Evolutionary conservation across 164 flowering plant genomes (phyloP), one percentile per base, ranked within the genome.

Genomic region (Chloranthus sessilifolius): DNA sequence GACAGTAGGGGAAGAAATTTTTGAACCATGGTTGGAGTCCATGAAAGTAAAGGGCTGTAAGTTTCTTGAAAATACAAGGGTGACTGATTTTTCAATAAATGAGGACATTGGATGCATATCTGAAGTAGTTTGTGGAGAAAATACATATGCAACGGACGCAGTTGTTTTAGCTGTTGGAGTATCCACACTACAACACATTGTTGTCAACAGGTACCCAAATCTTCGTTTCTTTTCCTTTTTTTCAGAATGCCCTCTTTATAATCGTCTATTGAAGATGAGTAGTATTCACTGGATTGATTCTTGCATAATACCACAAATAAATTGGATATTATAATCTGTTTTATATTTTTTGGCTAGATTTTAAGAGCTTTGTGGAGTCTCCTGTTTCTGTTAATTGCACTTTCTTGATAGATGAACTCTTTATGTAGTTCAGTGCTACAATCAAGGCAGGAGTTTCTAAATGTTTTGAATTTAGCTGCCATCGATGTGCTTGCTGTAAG

Each of bases 141-240:
- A 68, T 50, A 70, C 49, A 9, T 67, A 66, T 22, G 48, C 48
- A 16, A 79, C 77, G 47, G 84, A 79, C 68, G 79, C 81, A 11
- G 72, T 82, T 21, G 48, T 82, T 41, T 59, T 79, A 27, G 82
- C 85, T 44, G 70, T 77, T 62, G 76, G 81, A 56, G 64, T 82
- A 38, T 69, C 85, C 40, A 56, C 61, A n/a, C 63, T 78, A 16
- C 81, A 82, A 50, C 62, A 77, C 40, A 64, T 75, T 26, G 43
- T 79, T 34, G 61, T 47, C 52, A 62, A 41, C 43, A 77, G 79
- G 85, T 69, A 46, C 26, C 27, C 35, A 7, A 30, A 16, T 29
- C 2, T 4, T 15, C 30, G 16, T 29, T 19, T n/a, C 21, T 28
- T 22, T 20, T 16, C 28, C 19, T 36, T 16, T 33, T 35, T n/a